A percentile compares a stretch with the other conserved stretches of the same genome.
Evolutionary conservation across 345 rosid genomes (phyloP).

Genomic region (Anastatica hierochuntica): DNA sequence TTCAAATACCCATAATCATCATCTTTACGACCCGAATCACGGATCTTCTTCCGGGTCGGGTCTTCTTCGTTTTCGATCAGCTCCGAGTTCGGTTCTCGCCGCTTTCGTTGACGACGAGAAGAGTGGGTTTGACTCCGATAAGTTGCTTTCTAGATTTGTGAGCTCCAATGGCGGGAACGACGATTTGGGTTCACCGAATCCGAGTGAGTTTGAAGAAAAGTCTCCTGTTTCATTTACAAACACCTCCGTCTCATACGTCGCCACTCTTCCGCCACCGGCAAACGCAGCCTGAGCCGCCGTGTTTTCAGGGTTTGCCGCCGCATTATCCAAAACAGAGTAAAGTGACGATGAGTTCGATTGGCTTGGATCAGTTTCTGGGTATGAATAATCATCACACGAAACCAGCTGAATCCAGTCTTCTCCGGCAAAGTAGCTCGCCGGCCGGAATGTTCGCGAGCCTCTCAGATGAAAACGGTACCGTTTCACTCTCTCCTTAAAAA

Average conservation of each 20-base stretch:
- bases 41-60: constrained; percentile 37
- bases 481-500: no score
- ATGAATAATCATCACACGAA: constrained; percentile 36
- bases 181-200: constrained; percentile 15
- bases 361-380: constrained; percentile 42
- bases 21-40: constrained; percentile 32
- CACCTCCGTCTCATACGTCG: constrained; percentile 23
- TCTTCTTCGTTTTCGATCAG: constrained; percentile 73
- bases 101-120: constrained; percentile 31
- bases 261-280: constrained; percentile 13
- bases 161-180: constrained; percentile 24
- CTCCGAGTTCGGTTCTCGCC: constrained; percentile 53
- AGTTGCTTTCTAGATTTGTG: constrained; percentile 36
- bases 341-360: constrained; percentile 32
- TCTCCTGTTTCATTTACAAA: constrained; percentile 26
- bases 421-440: constrained; percentile 77
- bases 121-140: constrained; percentile 29
- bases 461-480: constrained; percentile 70
- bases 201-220: constrained; percentile 23
- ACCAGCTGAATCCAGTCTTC: constrained; percentile 35
- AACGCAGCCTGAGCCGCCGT: constrained; percentile 25
- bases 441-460: constrained; percentile 58
- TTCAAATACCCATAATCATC: constrained; percentile 41
- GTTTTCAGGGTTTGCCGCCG: constrained; percentile 59
- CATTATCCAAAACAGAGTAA: constrained; percentile 62